Evolutionary conservation across 129 eudicot species (phyloP), one percentile per base, ranked within the genome.

Genomic region (Kitagawia praeruptora): DNA sequence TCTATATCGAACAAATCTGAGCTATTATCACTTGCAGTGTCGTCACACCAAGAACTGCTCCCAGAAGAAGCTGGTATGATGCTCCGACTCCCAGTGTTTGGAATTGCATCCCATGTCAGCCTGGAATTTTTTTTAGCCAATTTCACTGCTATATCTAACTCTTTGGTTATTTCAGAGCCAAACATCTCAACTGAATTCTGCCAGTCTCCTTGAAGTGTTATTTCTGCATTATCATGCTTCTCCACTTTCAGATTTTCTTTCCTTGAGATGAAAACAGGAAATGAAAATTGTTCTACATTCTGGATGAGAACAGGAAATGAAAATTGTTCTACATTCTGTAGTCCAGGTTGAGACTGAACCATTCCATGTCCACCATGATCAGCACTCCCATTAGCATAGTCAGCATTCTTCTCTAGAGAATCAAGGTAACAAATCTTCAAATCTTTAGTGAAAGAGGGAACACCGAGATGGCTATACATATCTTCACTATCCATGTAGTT

Each of bases 1-100:
- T 91, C 98, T 12, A 93, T 91, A 83, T 93, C 98, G 40, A 93
- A 93, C 40, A 93, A 80, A 85, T 93, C 96, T 21, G 97, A 93
- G 56, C 94, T 93, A 23, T 88, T 91, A 69, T 91, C 92, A 54
- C 94, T 89, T 0, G 87, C 92, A 83, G 87, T 80, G 44, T 93
- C 96, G 67, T 89, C 92, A 76, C 85, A 85, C 21, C 78, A 39
- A 1, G 79, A 70, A 38, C 63, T 85, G 45, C 85, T 84, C 41
- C 72, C 75, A 12, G 48, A 27, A 38, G 84, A 71, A 53, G 86
- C 38, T 8, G 83, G 67, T 27, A 77, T 19, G 38, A 44, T 44
- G 75, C 77, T 87, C 78, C 77, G 84, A 63, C 76, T 87, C 78
- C 76, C 84, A 73, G 88, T 75, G 81, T 86, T 87, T 25, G 98